These are phyloP conservation scores for Lepraria neglecta DNA, from an alignment of 495 filamentous ascomycete genomes.

Conservation along the genomic window DNA sequence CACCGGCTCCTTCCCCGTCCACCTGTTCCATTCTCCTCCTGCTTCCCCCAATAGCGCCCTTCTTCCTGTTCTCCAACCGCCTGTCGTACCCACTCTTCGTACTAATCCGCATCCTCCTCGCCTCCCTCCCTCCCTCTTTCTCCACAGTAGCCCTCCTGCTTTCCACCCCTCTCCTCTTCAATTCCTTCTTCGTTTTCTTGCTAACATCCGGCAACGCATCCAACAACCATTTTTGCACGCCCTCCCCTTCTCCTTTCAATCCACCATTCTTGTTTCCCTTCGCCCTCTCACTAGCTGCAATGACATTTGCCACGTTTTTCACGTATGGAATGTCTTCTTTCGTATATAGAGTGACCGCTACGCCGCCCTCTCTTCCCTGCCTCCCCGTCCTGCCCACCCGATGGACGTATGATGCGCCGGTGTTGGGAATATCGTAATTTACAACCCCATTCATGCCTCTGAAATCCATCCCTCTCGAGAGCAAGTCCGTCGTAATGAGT, in stretches of 20 bases:
- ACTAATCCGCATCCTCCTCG: slow-evolving; percentile 60
- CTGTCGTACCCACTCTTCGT: slow-evolving; percentile 90
- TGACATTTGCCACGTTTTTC: slow-evolving; percentile 88
- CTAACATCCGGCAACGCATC: slow-evolving; percentile 75
- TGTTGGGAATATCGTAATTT: slow-evolving; percentile 93
- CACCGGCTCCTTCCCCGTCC: slow-evolving; percentile 30
- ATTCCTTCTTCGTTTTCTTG: slow-evolving; percentile 72
- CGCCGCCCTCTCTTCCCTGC: slow-evolving; percentile 78
- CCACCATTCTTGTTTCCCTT: slow-evolving; percentile 30
- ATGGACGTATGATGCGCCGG: slow-evolving; percentile 84
- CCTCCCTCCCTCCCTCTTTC: slow-evolving; percentile 38
- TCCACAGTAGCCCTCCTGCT: slow-evolving; percentile 51
- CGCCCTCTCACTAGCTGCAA: slow-evolving; percentile 69
- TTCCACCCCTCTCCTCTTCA: slow-evolving; percentile 81
- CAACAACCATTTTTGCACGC: slow-evolving; percentile 80
- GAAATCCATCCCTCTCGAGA: slow-evolving; percentile 89
- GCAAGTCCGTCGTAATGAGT: slow-evolving; percentile 87
- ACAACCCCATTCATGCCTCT: slow-evolving; percentile 84
- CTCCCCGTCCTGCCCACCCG: slow-evolving; percentile 86
- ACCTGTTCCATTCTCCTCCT: slow-evolving; percentile 50
- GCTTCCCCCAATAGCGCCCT: slow-evolving; percentile 66
- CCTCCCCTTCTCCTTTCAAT: slow-evolving; percentile 37
- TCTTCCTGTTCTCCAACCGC: slow-evolving; percentile 65
- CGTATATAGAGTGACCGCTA: slow-evolving; percentile 92
- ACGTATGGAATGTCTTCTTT: slow-evolving; percentile 88